Percentiles rank a stretch among this genome's conserved stretches.
Evolutionary conservation across 371 early-diverging fungal genomes (phyloP).

Genomic region (Furculomyces boomerangus): DNA sequence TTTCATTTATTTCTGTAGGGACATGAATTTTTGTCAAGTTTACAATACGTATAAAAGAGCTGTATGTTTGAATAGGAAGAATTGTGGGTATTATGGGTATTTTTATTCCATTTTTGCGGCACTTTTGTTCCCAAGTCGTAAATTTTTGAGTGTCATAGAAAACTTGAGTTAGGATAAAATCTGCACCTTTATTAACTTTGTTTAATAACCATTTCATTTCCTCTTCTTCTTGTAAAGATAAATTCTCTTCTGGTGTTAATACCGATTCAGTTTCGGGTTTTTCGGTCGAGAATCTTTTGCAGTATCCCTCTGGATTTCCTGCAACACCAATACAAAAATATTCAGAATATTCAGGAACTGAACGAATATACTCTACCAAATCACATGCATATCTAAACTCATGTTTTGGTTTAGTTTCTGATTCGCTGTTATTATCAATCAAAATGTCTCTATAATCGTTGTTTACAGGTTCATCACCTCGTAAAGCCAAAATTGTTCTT

Average conservation of each 20-base stretch:
- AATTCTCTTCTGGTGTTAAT: constrained; percentile 11
- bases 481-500: constrained; percentile 82
- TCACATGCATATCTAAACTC: constrained; percentile 75
- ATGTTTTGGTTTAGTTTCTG: not conserved
- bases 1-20: constrained; percentile 40
- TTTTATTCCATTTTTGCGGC: constrained; percentile 45
- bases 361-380: constrained; percentile 75
- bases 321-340: constrained; percentile 93
- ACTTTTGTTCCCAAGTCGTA: constrained; percentile 48
- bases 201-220: constrained; percentile 46
- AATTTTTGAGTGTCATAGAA: constrained; percentile 72
- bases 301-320: constrained; percentile 91
- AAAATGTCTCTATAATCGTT: constrained; percentile 64
- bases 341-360: constrained; percentile 50
- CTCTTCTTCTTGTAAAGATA: constrained; percentile 6
- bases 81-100: constrained; percentile 87
- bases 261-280: constrained; percentile 82
- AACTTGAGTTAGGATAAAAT: constrained; percentile 86
- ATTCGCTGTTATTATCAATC: constrained; percentile 24
- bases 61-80: constrained; percentile 84
- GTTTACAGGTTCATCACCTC: constrained; percentile 44
- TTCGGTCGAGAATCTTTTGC: constrained; percentile 33
- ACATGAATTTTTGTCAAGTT: constrained; percentile 62
- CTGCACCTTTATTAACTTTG: constrained; percentile 83
- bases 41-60: constrained; percentile 75